Percentiles rank a stretch among this genome's conserved stretches.
phyloP scores from a whole-genome alignment of 805 yeast species.

The Pichia heedii region DNA sequence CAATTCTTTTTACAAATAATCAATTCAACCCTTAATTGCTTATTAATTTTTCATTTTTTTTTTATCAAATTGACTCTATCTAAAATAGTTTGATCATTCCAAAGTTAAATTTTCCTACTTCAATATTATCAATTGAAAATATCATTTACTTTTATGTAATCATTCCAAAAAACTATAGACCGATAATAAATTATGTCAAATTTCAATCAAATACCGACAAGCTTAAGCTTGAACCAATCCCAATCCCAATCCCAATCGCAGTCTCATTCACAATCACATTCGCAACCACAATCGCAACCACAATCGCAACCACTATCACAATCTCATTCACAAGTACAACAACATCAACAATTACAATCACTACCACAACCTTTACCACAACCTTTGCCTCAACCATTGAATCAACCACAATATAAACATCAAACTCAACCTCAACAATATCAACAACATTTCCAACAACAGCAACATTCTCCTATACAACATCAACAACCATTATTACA shows the following conservation, averaged over 20 bases:
- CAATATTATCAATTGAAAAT: too few relatives aligned
- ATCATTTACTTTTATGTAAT: too few relatives aligned
- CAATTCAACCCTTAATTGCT: too few relatives aligned
- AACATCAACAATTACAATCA: not conserved
- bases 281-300: not conserved
- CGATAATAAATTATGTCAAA: not conserved
- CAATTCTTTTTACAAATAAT: too few relatives aligned
- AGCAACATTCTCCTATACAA: not conserved
- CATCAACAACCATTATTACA: not conserved
- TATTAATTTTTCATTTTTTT: too few relatives aligned
- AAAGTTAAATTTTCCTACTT: too few relatives aligned
- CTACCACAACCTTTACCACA: not conserved
- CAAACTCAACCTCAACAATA: not conserved
- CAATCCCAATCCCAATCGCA: too few relatives aligned
- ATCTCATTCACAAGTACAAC: too few relatives aligned
- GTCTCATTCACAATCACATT: not conserved
- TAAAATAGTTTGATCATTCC: too few relatives aligned
- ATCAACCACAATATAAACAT: not conserved
- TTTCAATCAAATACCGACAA: not conserved
- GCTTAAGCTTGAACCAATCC: not conserved
- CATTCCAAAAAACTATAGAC: too few relatives aligned
- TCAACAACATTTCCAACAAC: not conserved
- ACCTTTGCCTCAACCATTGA: not conserved
- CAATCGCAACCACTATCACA: not conserved
- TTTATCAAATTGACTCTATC: too few relatives aligned